Conservation (phyloP, 2,329 filamentous ascomycete genomes). For the Catunica adiposa region DNA sequence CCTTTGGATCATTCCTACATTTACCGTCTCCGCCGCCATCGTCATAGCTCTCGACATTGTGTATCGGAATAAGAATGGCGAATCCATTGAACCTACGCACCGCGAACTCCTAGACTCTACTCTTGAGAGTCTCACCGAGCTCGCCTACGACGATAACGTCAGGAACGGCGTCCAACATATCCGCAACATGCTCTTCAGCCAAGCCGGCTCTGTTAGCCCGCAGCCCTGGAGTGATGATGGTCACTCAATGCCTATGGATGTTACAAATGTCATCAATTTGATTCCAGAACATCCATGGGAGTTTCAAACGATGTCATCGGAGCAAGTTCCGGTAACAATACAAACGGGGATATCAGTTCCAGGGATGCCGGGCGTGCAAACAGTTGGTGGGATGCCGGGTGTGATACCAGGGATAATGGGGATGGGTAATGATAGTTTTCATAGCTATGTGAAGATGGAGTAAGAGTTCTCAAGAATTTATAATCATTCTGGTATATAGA, state of each 20-base stretch:
- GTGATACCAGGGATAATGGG: neutral
- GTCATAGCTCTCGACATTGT: slow-evolving; percentile 13
- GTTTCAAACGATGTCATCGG: neutral
- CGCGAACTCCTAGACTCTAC: slow-evolving; percentile 7
- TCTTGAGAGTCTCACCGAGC: neutral
- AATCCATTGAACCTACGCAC: slow-evolving; percentile 4
- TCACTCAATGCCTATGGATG: neutral
- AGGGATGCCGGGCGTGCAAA: neutral
- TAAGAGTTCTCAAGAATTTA: neutral
- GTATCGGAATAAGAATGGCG: slow-evolving; percentile 8
- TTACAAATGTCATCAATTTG: neutral
- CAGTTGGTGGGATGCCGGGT: neutral
- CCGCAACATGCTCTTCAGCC: neutral
- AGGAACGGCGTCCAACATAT: slow-evolving; percentile 1
- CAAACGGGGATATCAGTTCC: neutral
- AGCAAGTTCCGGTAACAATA: neutral
- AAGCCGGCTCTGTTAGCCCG: neutral
- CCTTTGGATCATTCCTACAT: slow-evolving; percentile 14
- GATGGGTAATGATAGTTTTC: neutral
- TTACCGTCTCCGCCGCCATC: slow-evolving; percentile 12
- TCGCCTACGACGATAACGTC: slow-evolving; percentile 5
- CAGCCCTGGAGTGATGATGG: neutral
- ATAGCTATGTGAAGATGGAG: neutral
- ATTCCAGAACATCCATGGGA: slow-evolving; percentile 1
- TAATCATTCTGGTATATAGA: neutral